Conservation (phyloP, 305 asterid species). For the Fraxinus baroniana region DNA sequence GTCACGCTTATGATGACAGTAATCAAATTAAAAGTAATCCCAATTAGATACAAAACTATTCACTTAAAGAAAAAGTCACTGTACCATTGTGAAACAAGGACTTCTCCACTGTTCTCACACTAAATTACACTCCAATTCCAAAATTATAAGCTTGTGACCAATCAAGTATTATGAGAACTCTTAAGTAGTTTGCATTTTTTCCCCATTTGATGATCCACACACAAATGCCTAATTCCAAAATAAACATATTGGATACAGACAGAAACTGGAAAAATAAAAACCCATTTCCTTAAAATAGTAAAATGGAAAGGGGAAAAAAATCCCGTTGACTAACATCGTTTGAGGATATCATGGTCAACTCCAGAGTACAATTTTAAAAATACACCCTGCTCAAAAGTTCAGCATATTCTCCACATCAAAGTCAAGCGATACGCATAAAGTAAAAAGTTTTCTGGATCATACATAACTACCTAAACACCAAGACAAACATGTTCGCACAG, state of each 20-base stretch:
- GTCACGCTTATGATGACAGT: not conserved
- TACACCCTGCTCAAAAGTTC: not conserved
- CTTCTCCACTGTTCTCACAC: not conserved
- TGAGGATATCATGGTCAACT: not conserved
- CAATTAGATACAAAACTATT: not conserved
- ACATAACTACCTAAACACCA: not conserved
- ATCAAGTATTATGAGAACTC: not conserved
- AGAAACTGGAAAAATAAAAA: not conserved
- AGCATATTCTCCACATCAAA: slow-evolving; percentile 18
- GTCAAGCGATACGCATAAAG: slow-evolving; percentile 21
- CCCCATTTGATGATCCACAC: not conserved
- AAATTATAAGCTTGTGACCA: not conserved
- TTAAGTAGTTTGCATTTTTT: not conserved
- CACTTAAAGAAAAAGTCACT: not conserved
- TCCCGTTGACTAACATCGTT: not conserved
- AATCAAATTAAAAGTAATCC: not conserved
- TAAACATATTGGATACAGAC: not conserved
- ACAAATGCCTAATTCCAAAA: not conserved
- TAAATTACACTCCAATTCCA: not conserved
- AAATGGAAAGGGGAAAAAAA: not conserved
- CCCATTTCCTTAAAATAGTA: not conserved
- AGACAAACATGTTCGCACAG: not conserved
- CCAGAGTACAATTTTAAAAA: not conserved
- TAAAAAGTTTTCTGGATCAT: slow-evolving; percentile 21
- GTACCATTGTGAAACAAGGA: not conserved